These are phyloP conservation scores for Plasmodium reichenowi DNA, from an alignment of 169 alveolate genomes.

Conservation along the genomic window DNA sequence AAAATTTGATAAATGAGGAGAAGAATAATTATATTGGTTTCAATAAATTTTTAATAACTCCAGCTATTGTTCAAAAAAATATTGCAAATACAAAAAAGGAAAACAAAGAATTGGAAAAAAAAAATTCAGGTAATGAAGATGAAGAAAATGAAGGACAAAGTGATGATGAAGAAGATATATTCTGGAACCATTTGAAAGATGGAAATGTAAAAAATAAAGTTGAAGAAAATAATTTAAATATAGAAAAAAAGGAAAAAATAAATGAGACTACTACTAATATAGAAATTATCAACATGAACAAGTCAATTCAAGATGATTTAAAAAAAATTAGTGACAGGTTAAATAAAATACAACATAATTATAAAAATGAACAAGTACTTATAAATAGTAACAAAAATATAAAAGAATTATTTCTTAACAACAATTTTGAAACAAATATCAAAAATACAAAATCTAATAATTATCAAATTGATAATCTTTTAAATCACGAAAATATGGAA, in stretches of 20 bases:
- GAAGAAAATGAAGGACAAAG: slow-evolving; percentile 2
- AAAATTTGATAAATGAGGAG: background rate
- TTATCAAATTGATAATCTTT: background rate
- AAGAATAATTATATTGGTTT: slow-evolving; percentile 39
- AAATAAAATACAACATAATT: slow-evolving; percentile 46
- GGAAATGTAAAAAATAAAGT: slow-evolving; percentile 6
- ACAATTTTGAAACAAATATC: slow-evolving; percentile 11
- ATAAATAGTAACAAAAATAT: background rate
- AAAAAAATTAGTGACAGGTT: slow-evolving; percentile 69
- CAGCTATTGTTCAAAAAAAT: slow-evolving; percentile 67
- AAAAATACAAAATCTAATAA: background rate
- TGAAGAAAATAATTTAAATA: background rate
- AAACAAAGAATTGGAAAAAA: slow-evolving; percentile 14
- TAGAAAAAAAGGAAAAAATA: background rate
- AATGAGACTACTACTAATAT: slow-evolving; percentile 16
- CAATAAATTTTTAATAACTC: slow-evolving; percentile 70
- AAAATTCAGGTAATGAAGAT: slow-evolving; percentile 9
- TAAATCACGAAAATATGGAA: background rate
- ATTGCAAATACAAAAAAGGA: slow-evolving; percentile 64
- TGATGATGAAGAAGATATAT: background rate
- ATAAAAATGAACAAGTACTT: slow-evolving; percentile 8
- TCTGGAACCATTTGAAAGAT: slow-evolving; percentile 4
- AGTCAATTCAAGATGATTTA: slow-evolving; percentile 69
- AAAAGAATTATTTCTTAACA: slow-evolving; percentile 12
- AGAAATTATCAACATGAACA: slow-evolving; percentile 62